Base-by-base conservation (phyloP, 75 land plant species). In the Selaginella moellendorffii region DNA sequence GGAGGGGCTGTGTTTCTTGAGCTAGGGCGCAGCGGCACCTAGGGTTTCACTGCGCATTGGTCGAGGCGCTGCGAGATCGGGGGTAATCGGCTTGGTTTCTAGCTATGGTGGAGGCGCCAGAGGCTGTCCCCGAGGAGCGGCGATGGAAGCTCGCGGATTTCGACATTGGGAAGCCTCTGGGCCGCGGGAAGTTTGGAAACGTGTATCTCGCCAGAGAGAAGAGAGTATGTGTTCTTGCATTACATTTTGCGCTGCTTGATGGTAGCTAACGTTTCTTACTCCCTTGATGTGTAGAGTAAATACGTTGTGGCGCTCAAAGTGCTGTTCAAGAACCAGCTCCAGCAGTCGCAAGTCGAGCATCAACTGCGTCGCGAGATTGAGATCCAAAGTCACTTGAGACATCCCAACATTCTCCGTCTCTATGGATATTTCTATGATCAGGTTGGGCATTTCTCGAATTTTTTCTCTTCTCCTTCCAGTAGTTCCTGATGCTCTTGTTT, bases 351-450 rank as follows among this genome's bases (percentile, higher is more conserved):
- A 26, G 86, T 88, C 24, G 90, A 88, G 68, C 95, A 88, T 64
- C 90, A 88, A 69, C 71, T 88, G 14, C 74, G 86, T 12, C 63
- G 95, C 10, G 95, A 88, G 61, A 81, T 88, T 19, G 95, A 88
- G 64, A 88, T 88, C 28, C 95, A 88, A 65, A 82, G 90, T 54
- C 86, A 88, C 64, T 82, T 88, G 24, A 70, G 95, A 1, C 95
- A 88, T 61, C 80, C 90, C 27, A 85, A 88, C 27, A 85, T 88
- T 2, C 72, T 88, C 22, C 74, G 90, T 5, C 69, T 85, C 12
- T 85, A 83, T 77, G 90, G 96, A 17, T 89, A 86, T 62, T 89
- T 89, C 53, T 86, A 89, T 61, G 96, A 89, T 78, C 90, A 89
- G 80, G 96, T 86, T 2, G 8, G 5, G 46, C 46, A 36, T 36